Evolutionary conservation across 495 filamentous ascomycete genomes (phyloP), one percentile per base, ranked within the genome.

Genomic region (Chaetomium cochliodes): DNA sequence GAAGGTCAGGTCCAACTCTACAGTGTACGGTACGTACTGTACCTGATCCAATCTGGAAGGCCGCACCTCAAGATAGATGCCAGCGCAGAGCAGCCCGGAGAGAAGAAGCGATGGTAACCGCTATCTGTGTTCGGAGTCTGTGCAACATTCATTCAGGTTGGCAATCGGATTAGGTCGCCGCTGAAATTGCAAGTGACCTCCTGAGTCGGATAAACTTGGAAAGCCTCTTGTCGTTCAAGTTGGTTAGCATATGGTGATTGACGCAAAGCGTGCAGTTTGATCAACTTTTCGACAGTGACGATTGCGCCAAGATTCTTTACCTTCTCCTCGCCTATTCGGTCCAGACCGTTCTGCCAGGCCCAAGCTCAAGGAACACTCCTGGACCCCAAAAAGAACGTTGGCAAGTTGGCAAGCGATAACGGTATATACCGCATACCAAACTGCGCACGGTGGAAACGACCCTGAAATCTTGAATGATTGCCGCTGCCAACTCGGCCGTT

Each of bases 211-310:
- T 7, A 7, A 33, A 33, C 7, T 7, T 33, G 30, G 30, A 7
- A 33, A 33, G 30, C 3, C 30, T 33, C 30, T 33, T 7, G 3
- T 7, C 30, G 7, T 33, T 33, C 30, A 33, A 33, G 18, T 46
- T 46, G 12, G 9, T 12, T 2, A 13, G 3, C 44, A 22, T 12
- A 11, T 37, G 37, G 5, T 58, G 23, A 59, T 57, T 20, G 16
- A 23, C 8, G 28, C 33, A 8, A 37, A 16, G 37, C 30, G 23
- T n/a, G 37, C 26, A 23, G 57, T 59, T 59, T 59, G 57, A 59
- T 59, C 57, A 49, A 30, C 42, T 15, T 26, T 25, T 25, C 11
- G 12, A 41, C 28, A 3, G 33, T 42, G 22, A 33, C 20, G 54
- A 23, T 13, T 23, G 5, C 9, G 49, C 49, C 49, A 52, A 52